Percentiles rank a stretch among this genome's conserved stretches.
Conservation (phyloP, 805 yeast genomes). For the Ogataea methylovora region DNA sequence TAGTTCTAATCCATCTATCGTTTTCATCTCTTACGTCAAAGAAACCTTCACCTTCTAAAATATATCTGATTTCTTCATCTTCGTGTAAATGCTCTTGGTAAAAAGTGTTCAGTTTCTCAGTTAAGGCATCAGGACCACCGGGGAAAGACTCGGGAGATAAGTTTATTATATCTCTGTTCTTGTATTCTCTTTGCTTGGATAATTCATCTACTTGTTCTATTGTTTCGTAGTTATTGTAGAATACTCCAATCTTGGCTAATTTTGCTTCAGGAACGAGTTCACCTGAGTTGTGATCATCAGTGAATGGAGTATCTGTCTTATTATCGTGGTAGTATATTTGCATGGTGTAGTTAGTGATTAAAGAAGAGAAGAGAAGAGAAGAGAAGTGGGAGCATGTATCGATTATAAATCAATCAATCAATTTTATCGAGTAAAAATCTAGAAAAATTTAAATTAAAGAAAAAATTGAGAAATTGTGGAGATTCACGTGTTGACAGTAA, state of each 20-base stretch:
- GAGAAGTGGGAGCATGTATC: too few species aligned
- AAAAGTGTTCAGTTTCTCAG: slow-evolving; percentile 59
- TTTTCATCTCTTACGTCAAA: slow-evolving; percentile 73
- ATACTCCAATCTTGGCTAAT: slow-evolving; percentile 58
- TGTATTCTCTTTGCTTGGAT: slow-evolving; percentile 66
- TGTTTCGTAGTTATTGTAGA: slow-evolving; percentile 45
- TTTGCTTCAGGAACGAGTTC: slow-evolving; percentile 10
- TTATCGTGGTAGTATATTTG: slow-evolving; percentile 55
- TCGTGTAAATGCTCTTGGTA: slow-evolving; percentile 88
- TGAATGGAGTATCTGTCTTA: slow-evolving; percentile 47
- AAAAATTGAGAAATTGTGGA: too few species aligned
- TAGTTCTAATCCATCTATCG: slow-evolving; percentile 68
- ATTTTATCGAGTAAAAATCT: too few species aligned
- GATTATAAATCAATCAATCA: too few species aligned
- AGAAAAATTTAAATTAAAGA: too few species aligned
- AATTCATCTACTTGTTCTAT: slow-evolving; percentile 53
- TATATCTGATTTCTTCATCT: slow-evolving; percentile 93
- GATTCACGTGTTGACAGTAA: too few species aligned
- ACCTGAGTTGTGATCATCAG: slow-evolving; percentile 71
- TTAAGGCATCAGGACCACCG: slow-evolving; percentile 51
- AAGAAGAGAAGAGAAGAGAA: too few species aligned
- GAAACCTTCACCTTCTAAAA: slow-evolving; percentile 83
- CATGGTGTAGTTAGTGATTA: neutral
- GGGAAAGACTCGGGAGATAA: slow-evolving; percentile 56
- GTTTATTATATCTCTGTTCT: slow-evolving; percentile 67